Conservation (phyloP, 1,139 yeast genomes). For the Debaryomyces fabryi region DNA sequence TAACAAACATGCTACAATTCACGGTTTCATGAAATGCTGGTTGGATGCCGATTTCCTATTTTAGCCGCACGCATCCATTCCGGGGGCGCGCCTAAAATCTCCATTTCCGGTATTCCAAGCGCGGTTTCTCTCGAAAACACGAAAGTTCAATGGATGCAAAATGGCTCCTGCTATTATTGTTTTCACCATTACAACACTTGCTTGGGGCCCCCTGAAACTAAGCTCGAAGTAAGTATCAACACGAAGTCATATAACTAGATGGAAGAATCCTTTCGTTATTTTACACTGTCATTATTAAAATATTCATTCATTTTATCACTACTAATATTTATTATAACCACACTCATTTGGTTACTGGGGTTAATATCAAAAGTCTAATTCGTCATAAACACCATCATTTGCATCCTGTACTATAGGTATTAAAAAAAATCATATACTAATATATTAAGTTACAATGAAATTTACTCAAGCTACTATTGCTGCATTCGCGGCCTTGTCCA, state of each 20-base stretch:
- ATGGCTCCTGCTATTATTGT: slow-evolving; percentile 6
- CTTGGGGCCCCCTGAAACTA: neutral
- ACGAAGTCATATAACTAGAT: neutral
- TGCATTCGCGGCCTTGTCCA: slow-evolving; percentile 44
- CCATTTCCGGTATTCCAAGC: neutral
- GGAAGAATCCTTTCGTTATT: neutral
- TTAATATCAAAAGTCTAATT: slow-evolving; percentile 8
- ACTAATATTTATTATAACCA: neutral
- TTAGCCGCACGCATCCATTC: slow-evolving; percentile 2
- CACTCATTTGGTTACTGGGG: neutral
- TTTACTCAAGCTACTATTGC: slow-evolving; percentile 32
- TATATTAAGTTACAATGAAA: slow-evolving; percentile 27
- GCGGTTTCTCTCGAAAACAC: slow-evolving; percentile 1
- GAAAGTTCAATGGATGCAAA: slow-evolving; percentile 6
- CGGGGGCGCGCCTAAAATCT: slow-evolving; percentile 5
- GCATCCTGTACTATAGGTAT: slow-evolving; percentile 5
- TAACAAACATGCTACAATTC: neutral
- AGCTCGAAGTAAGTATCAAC: neutral
- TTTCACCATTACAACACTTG: neutral
- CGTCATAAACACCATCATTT: slow-evolving; percentile 14
- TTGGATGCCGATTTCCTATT: neutral
- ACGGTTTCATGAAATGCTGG: slow-evolving; percentile 4
- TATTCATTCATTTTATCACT: neutral
- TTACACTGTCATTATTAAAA: neutral
- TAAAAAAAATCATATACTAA: slow-evolving; percentile 7